phyloP scores from a whole-genome alignment of 306 rosid species.

The Sicyos baderoa region DNA sequence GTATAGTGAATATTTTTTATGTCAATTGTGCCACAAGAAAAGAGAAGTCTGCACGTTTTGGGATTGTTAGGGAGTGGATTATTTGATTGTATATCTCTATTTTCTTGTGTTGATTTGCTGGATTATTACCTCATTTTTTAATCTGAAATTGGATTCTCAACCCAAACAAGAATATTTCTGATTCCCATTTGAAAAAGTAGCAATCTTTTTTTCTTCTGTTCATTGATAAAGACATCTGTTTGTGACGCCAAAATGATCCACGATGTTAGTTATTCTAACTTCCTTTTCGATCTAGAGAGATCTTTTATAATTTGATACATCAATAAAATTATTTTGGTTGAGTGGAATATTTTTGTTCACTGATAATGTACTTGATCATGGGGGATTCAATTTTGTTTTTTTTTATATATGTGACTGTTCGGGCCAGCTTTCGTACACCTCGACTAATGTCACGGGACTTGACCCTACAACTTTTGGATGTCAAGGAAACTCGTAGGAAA shows the following conservation, averaged over 20 bases:
- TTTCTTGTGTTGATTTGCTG: not conserved
- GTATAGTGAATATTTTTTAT: not conserved
- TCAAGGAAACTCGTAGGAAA: too few species aligned
- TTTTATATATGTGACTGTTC: too few species aligned
- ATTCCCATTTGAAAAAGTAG: not conserved
- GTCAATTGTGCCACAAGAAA: slow-evolving; percentile 7
- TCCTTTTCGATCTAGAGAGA: too few species aligned
- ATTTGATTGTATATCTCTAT: too few species aligned
- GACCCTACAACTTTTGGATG: too few species aligned
- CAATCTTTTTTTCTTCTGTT: not conserved
- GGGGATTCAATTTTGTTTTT: not conserved
- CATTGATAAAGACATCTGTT: too few species aligned
- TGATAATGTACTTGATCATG: not conserved
- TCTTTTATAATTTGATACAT: too few species aligned
- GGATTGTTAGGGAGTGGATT: not conserved
- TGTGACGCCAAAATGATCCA: too few species aligned
- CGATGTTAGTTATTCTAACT: too few species aligned
- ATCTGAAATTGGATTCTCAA: not conserved
- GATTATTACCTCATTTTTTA: slow-evolving; percentile 1
- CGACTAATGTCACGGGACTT: too few species aligned
- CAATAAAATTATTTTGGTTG: too few species aligned
- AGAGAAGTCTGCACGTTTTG: slow-evolving; percentile 1
- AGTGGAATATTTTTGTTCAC: not conserved
- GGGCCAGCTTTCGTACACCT: too few species aligned
- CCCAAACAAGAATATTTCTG: not conserved